Base-by-base conservation (phyloP, 2,329 filamentous ascomycete species). In the Talaromyces piceae region DNA sequence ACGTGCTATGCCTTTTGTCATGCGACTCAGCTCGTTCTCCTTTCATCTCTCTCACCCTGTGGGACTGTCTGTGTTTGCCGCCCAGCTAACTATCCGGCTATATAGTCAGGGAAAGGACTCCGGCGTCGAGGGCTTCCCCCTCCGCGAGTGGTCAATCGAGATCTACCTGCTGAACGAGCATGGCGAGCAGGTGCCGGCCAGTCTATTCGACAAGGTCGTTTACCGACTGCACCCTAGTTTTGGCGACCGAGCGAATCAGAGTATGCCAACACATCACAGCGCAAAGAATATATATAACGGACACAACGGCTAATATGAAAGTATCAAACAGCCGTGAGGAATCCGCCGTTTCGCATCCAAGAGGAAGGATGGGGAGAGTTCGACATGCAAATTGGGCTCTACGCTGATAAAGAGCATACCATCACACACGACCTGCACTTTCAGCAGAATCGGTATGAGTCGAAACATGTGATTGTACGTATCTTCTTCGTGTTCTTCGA, bases 321-420 rank as follows among this genome's bases (percentile, higher is more conserved):
- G 16, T 31, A 53, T 55, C n/a, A 58, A 48, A 41, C 30, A 93
- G 88, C 82, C 22, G 86, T 95, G 74, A 85, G 84, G 65, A 84
- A 87, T 58, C 82, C 90, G 0, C 93, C 93, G 0, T 98, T 97
- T 74, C 80, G 79, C 58, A 95, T 95, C 70, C 77, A 83, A 57
- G 95, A 98, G 71, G 88, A 96, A 72, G 93, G 93, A 60, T 98
- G 93, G 93, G 93, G 93, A 64, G 93, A 97, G 73, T 98, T 98
- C 68, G 93, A 97, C 67, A 91, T 98, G 83, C 78, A 77, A 45
- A 93, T 97, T 63, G 82, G 87, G 56, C 79, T 94, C 60, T 86
- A 84, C 64, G 87, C 86, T 41, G 89, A 93, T 71, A 96, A 96
- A 77, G 91, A 95, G 64, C 81, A 89, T 63, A 77, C 80, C 12